Percentiles rank a stretch among this genome's conserved stretches.
Evolutionary conservation across 768 basidiomycete species (phyloP).

Genomic region (Auricularia cornea): DNA sequence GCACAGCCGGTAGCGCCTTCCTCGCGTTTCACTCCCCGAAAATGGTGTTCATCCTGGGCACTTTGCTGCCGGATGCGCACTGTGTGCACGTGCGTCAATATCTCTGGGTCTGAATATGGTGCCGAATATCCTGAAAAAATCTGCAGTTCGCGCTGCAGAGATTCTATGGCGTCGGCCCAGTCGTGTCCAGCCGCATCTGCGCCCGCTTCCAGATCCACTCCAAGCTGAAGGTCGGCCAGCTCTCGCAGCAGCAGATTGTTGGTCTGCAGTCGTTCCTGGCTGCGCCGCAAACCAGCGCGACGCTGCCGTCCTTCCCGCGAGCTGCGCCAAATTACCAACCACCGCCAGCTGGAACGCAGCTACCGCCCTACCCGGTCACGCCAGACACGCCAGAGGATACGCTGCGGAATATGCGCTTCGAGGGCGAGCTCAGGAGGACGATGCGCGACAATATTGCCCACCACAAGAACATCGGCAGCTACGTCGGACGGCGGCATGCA

Average conservation of each 20-base stretch:
- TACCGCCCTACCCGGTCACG: slow-evolving; percentile 23
- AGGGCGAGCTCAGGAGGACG: slow-evolving; percentile 75
- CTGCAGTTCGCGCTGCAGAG: slow-evolving; percentile 86
- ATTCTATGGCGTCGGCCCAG: slow-evolving; percentile 82
- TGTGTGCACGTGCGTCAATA: slow-evolving; percentile 37
- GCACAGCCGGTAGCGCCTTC: no score
- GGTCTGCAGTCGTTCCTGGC: slow-evolving; percentile 91
- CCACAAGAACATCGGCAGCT: slow-evolving; percentile 88
- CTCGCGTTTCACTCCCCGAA: no score
- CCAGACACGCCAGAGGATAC: slow-evolving; percentile 36
- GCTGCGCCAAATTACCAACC: slow-evolving; percentile 47
- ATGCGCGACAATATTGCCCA: slow-evolving; percentile 89
- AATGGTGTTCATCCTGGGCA: slow-evolving; percentile 86
- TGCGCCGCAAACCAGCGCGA: slow-evolving; percentile 68
- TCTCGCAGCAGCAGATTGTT: slow-evolving; percentile 83
- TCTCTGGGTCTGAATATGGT: slow-evolving; percentile 39
- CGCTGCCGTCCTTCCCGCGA: slow-evolving; percentile 58
- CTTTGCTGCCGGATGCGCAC: slow-evolving; percentile 68
- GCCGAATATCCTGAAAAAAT: no score
- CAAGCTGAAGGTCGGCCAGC: slow-evolving; percentile 66
- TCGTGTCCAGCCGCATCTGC: slow-evolving; percentile 72
- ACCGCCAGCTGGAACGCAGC: slow-evolving; percentile 31
- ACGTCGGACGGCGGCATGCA: slow-evolving; percentile 87
- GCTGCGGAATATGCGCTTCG: slow-evolving; percentile 70
- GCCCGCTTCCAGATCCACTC: slow-evolving; percentile 91